Percentiles rank a stretch among this genome's conserved stretches.
Conservation (phyloP, 2,329 filamentous ascomycete species). For the Ophiostoma piceae region DNA sequence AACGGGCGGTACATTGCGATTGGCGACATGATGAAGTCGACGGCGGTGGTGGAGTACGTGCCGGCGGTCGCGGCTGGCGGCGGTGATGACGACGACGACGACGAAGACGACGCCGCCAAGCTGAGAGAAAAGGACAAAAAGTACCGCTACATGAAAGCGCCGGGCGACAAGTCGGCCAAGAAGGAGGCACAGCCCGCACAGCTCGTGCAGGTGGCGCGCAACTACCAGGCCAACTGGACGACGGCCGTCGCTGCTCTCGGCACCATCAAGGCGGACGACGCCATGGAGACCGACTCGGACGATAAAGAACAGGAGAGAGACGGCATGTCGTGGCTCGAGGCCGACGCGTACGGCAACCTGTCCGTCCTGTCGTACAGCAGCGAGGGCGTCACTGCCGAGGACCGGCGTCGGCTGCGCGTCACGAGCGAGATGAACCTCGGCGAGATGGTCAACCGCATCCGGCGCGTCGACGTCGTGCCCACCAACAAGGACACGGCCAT, state of each 20-base stretch:
- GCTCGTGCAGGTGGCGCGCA: slow-evolving; percentile 69
- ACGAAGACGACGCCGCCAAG: not conserved
- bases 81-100: not conserved
- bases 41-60: slow-evolving; percentile 69
- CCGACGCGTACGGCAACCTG: slow-evolving; percentile 83
- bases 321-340: slow-evolving; percentile 62
- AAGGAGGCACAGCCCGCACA: slow-evolving; percentile 41
- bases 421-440: slow-evolving; percentile 80
- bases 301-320: not conserved
- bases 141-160: slow-evolving; percentile 3
- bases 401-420: slow-evolving; percentile 63
- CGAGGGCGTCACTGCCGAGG: slow-evolving; percentile 67
- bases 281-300: not conserved
- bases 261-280: slow-evolving; percentile 35
- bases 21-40: slow-evolving; percentile 89
- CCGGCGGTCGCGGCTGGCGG: slow-evolving; percentile 36
- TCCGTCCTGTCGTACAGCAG: slow-evolving; percentile 70
- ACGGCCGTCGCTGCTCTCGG: slow-evolving; percentile 72
- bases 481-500: slow-evolving; percentile 56
- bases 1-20: slow-evolving; percentile 72
- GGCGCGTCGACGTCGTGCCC: slow-evolving; percentile 60
- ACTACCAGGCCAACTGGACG: slow-evolving; percentile 76
- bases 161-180: not conserved
- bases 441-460: slow-evolving; percentile 88
- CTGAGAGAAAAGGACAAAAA: slow-evolving; percentile 26